A percentile compares a stretch with the other conserved stretches of the same genome.
These are phyloP conservation scores for Silene uniflora DNA, from an alignment of 148 eudicot genomes.

Conservation along the genomic window DNA sequence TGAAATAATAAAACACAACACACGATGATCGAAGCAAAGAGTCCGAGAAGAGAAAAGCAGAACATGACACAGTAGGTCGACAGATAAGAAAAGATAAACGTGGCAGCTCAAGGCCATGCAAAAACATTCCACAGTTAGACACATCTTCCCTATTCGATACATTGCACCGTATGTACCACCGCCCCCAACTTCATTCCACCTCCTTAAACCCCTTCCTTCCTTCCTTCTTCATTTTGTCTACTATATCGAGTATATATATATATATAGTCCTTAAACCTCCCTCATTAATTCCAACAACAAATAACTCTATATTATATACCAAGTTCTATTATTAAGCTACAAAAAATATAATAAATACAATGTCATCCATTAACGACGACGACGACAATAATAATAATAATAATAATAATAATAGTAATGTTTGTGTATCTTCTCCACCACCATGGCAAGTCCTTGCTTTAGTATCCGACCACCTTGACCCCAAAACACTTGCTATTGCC, in stretches of 20 bases:
- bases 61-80: too few species aligned
- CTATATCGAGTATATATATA: neutral
- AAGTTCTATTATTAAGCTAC: neutral
- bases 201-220: neutral
- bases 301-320: neutral
- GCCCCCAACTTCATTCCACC: neutral
- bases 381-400: neutral
- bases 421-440: neutral
- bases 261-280: neutral
- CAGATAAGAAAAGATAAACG: constrained; percentile 3
- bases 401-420: neutral
- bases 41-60: too few species aligned
- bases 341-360: neutral
- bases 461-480: constrained; percentile 53
- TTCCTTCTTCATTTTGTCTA: neutral
- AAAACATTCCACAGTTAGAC: constrained; percentile 20
- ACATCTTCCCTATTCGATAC: neutral
- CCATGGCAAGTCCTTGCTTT: constrained; percentile 56
- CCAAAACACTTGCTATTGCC: constrained; percentile 51
- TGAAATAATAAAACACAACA: too few species aligned
- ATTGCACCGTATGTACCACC: constrained; percentile 1
- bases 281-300: neutral
- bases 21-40: too few species aligned
- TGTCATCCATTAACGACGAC: neutral
- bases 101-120: constrained; percentile 26